Conservation (phyloP, 2,329 filamentous ascomycete species). For the Curvularia sp. region DNA sequence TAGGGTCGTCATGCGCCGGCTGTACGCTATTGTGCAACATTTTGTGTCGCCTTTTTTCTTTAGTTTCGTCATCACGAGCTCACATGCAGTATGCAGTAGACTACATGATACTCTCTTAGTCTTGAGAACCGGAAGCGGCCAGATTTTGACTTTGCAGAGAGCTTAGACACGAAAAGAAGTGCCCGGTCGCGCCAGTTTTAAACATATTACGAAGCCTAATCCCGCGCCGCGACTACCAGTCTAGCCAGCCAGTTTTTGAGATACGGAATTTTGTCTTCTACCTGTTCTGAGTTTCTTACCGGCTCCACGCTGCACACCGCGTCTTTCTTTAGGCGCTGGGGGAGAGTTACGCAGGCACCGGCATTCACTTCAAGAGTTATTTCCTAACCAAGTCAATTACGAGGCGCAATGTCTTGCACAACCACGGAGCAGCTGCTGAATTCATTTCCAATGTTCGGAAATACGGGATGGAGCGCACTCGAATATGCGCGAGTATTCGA, state of each 20-base stretch:
- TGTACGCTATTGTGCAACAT: background rate
- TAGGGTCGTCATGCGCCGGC: background rate
- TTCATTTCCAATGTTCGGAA: constrained; percentile 43
- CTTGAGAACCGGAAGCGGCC: background rate
- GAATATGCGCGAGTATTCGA: constrained; percentile 37
- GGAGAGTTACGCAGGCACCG: background rate
- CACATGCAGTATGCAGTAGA: background rate
- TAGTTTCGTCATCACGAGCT: background rate
- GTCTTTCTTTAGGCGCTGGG: constrained; percentile 5
- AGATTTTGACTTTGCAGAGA: background rate
- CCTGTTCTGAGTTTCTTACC: constrained; percentile 28
- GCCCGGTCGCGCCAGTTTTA: constrained; percentile 17
- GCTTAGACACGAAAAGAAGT: background rate
- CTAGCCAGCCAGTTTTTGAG: constrained; percentile 13
- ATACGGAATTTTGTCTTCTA: constrained; percentile 33
- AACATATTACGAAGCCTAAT: constrained; percentile 1
- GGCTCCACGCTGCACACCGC: constrained; percentile 31
- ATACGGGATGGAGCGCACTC: constrained; percentile 44
- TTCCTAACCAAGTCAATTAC: background rate
- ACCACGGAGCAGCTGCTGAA: constrained; percentile 34
- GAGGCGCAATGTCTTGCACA: constrained; percentile 19
- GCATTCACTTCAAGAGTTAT: background rate
- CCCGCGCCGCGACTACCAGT: background rate
- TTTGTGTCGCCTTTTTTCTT: background rate
- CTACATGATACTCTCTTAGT: background rate